Evolutionary conservation across 2,329 filamentous ascomycete species (phyloP), one percentile per base, ranked within the genome.

Genomic region (Cytospora mali): DNA sequence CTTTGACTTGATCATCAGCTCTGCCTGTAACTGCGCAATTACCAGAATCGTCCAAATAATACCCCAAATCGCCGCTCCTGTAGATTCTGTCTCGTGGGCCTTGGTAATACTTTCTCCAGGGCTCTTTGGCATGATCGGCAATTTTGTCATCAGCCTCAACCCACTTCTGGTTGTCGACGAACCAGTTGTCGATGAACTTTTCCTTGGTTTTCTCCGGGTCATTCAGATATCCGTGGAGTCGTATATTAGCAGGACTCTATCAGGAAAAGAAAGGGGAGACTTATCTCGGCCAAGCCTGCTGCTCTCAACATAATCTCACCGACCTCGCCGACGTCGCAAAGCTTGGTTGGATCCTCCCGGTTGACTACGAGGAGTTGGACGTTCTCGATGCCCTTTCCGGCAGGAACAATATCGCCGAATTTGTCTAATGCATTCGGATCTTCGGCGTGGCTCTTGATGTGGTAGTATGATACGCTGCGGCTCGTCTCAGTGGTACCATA

Each of bases 1-100:
- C 94, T 81, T 98, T 99, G 79, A 97, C 91, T 73, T 98, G 94
- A 68, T 89, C 85, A 71, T 98, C 94, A 27, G 87, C 88, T 63
- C 95, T 84, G 25, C 94, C 94, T 11, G 90, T 88, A 71, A 91
- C 71, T 90, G 29, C 89, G 13, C 92, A 89, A 67, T 89, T 88
- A 39, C 91, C 92, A 9, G 77, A 75, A 51, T 86, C 82, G 42
- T 31, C 80, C 57, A 86, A 85, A 71, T 91, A 93, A 62, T 87
- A 81, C 4, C 94, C 94, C 4, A 99, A 79, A 73, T 98, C 94
- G 28, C 94, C 95, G 46, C 89, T 95, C 23, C 91, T 80, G 76
- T 99, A 98, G 57, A 98, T 76, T 35, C 93, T 84, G 77, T 98
- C 95, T 66, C 92, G 83, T 0, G 92, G 91, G 0, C 93, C 93